Evolutionary conservation across 495 filamentous ascomycete genomes (phyloP), one percentile per base, ranked within the genome.

Genomic region (Venustampulla echinocandica): DNA sequence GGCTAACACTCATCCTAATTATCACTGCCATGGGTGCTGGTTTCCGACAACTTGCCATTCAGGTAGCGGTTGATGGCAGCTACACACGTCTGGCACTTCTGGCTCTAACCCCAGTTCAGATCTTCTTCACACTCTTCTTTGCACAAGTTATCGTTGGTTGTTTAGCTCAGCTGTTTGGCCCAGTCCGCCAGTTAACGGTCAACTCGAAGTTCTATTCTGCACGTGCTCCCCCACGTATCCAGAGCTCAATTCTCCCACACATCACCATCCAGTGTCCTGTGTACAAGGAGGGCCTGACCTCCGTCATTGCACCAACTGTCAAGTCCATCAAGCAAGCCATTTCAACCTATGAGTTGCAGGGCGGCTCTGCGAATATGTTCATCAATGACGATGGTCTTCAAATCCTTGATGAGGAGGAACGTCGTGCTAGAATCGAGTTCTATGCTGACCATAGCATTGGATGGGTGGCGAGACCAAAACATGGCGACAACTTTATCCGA

Each of bases 201-300:
- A 88, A 88, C 65, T 86, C 82, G 49, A 83, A 82, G 62, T 88
- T 80, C 65, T 88, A 83, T 66, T 88, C 84, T 3, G 84, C 81
- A 18, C 63, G 65, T 33, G 70, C 76, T 4, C 80, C 84, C 1
- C 72, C 72, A 34, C 65, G 83, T 15, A 53, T 84, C 28, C 69
- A 69, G 42, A 64, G 58, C 14, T 46, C 62, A 20, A 64, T 61
- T 11, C 68, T 85, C 11, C 81, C 81, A 10, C 81, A 85, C 59
- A 68, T 85, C 41, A 85, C 81, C 21, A 76, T 85, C 37, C 81
- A 85, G 56, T 80, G 77, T 50, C 81, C 81, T 13, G 81, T 85
- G 10, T 85, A 85, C 67, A 85, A 85, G 62, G 81, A 85, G 57
- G 81, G 81, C 46, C 67, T 85, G 19, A 49, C 47, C 17, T 75